These are phyloP conservation scores for Endotrypanum monterogeii DNA, from an alignment of 208 protist genomes.

Conservation along the genomic window DNA sequence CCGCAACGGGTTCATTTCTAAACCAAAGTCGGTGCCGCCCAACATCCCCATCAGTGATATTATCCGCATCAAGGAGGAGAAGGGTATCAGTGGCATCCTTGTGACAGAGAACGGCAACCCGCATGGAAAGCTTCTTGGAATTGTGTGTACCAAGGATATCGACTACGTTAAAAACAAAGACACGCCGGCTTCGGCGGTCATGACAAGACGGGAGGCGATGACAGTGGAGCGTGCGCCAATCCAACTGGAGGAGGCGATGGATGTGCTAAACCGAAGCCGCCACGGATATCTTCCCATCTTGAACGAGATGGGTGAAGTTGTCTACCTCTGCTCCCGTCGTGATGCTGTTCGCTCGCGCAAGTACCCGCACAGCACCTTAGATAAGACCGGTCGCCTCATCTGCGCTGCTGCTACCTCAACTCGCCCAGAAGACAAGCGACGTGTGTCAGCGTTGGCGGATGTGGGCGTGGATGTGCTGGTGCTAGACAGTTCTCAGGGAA, in stretches of 20 bases:
- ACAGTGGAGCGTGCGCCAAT: slow-evolving; percentile 84
- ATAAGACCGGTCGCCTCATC: slow-evolving; percentile 75
- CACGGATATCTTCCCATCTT: slow-evolving; percentile 97
- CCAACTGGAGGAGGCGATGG: slow-evolving; percentile 94
- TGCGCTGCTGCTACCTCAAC: slow-evolving; percentile 94
- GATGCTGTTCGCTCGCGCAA: slow-evolving; percentile 82
- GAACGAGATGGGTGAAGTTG: slow-evolving; percentile 91
- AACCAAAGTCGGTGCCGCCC: slow-evolving; percentile 92
- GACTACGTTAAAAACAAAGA: slow-evolving; percentile 95
- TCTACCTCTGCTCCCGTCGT: slow-evolving; percentile 91
- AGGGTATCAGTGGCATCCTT: slow-evolving; percentile 96
- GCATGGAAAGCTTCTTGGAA: slow-evolving; percentile 95
- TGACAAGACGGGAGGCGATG: slow-evolving; percentile 85
- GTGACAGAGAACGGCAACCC: slow-evolving; percentile 95
- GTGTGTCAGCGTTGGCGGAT: slow-evolving; percentile 76
- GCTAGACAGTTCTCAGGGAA: slow-evolving; percentile 96
- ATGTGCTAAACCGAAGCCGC: slow-evolving; percentile 92
- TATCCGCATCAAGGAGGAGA: slow-evolving; percentile 88
- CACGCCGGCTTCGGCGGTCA: slow-evolving; percentile 76
- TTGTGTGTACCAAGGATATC: slow-evolving; percentile 97
- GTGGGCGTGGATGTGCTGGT: slow-evolving; percentile 95
- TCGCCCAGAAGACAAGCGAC: slow-evolving; percentile 86
- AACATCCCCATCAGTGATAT: slow-evolving; percentile 88
- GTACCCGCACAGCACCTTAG: slow-evolving; percentile 85
- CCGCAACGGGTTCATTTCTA: slow-evolving; percentile 97